These are phyloP conservation scores for Epichloe sp. DNA, from an alignment of 2,329 filamentous ascomycete species.

Conservation along the genomic window DNA sequence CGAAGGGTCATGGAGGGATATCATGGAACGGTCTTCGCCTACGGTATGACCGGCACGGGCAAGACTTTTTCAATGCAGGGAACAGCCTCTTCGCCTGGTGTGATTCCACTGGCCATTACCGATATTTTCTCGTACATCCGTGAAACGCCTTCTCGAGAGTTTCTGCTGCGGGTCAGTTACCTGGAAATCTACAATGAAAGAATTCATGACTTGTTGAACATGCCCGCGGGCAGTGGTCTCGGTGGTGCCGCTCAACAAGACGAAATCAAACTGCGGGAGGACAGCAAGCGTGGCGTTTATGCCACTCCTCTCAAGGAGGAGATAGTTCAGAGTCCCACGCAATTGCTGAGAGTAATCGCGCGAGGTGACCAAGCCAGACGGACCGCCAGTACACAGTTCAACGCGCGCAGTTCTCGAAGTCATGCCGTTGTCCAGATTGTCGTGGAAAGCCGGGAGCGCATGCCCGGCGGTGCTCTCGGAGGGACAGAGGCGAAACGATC, in stretches of 20 bases:
- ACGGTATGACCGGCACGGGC: constrained; percentile 97
- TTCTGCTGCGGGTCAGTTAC: constrained; percentile 90
- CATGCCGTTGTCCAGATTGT: constrained; percentile 98
- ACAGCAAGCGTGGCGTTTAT: constrained; percentile 92
- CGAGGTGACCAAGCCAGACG: constrained; percentile 82
- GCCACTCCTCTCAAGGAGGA: constrained; percentile 94
- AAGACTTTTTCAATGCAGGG: constrained; percentile 99
- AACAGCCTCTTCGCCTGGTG: constrained; percentile 85
- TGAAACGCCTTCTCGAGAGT: constrained; percentile 89
- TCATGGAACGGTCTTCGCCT: constrained; percentile 94
- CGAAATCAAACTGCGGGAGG: constrained; percentile 93
- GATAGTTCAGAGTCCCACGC: constrained; percentile 95
- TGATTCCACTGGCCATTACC: constrained; percentile 93
- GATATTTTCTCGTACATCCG: constrained; percentile 99
- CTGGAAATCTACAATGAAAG: constrained; percentile 98
- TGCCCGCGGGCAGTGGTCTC: constrained; percentile 45
- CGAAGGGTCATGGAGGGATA: constrained; percentile 98
- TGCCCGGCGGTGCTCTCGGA: constrained; percentile 39
- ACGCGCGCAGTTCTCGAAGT: constrained; percentile 89
- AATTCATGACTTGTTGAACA: constrained; percentile 84
- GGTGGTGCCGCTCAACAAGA: constrained; percentile 53
- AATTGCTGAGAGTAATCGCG: constrained; percentile 86
- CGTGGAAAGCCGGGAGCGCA: constrained; percentile 86
- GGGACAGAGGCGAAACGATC: constrained; percentile 45
- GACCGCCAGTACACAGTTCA: constrained; percentile 93